Evolutionary conservation across 108 stramenopile species (phyloP), one percentile per base, ranked within the genome.

Genomic region (Pseudonitzschia delicatissima): DNA sequence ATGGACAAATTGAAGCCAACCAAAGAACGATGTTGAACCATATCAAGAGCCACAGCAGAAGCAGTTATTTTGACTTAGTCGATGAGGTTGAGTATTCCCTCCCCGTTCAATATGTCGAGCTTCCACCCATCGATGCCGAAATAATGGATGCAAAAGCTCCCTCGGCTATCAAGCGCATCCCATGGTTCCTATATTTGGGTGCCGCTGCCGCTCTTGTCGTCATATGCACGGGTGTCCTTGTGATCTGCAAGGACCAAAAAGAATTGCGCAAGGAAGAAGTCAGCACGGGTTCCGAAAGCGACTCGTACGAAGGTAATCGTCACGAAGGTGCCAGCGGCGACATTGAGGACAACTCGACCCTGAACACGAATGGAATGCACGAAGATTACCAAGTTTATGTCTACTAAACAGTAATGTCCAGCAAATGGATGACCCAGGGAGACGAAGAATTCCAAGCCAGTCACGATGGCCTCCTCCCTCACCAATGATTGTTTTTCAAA

Each of bases 101-200:
- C 9, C 73, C 66, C 23, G 73, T 45, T 15, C 35, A 44, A 2
- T 68, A 67, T 27, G 18, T 25, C 11, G 26, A 26, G 13, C 74
- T 76, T 40, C 51, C 59, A 15, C 53, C 68, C 11, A 39, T 39
- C 8, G 37, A 39, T 39, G 23, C 47, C 26, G 53, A 9, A 51
- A 35, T 13, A 67, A 76, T 45, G 35, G 1, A 73, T 45, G 28
- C 28, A 11, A 35, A 15, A 4, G 39, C 73, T 20, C 50, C 66
- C 28, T 18, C 27, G 23, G 61, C 47, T 18, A 33, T 44, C 1
- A 53, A 34, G 4, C 35, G 42, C 15, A 60, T 57, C 17, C 73
- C 73, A 31, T 74, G 73, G 73, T 67, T 44, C 52, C 44, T 74
- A 20, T 74, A 51, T 50, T 62, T 74, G 44, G 73, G 62, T 27